Base-by-base conservation (phyloP, 1,139 yeast genomes). In the Geotrichum europaeum region DNA sequence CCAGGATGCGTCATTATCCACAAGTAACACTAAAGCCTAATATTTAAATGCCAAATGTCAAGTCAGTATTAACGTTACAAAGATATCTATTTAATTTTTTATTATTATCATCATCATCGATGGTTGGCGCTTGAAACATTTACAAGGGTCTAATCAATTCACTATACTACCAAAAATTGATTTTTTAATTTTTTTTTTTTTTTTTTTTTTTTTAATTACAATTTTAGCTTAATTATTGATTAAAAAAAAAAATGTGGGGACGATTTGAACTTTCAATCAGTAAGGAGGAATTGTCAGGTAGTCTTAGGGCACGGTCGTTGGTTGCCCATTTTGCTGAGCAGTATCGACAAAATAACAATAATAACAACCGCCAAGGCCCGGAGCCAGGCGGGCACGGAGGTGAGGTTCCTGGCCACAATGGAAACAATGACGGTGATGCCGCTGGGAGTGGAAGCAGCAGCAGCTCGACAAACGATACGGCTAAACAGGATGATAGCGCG, bases 241-340 rank as follows among this genome's bases (percentile, higher is more conserved):
- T 45, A 47, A 24, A 47, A 25, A 24, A 25, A 50, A 57, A 50
- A 15, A 68, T 62, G 62, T 63, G 66, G 45, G 65, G 65, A n/a
- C 40, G 65, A 54, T 63, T 61, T 60, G 64, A 56, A 1, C 53
- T 63, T 55, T 59, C 58, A 7, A 60, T 63, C 12, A 54, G 59
- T 45, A 63, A 49, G 30, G 55, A 57, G 32, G 64, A 63, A 50
- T 50, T 62, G 15, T 56, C 59, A 4, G 63, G 63, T 9, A 51
- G 30, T 6, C 25, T 61, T 51, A 53, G 40, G 13, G 49, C 45
- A 3, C 47, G 18, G 2, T 40, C 47, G 18, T 15, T 22, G n/a
- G n/a, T 13, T 13, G 54, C 34, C 13, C 30, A 30, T 22, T 25
- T 22, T 49, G 57, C 32, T 1, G 49, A 30, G 20, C 20, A 15